These are phyloP conservation scores for Orbilia quercus DNA, from an alignment of 2,329 filamentous ascomycete species.

Conservation along the genomic window DNA sequence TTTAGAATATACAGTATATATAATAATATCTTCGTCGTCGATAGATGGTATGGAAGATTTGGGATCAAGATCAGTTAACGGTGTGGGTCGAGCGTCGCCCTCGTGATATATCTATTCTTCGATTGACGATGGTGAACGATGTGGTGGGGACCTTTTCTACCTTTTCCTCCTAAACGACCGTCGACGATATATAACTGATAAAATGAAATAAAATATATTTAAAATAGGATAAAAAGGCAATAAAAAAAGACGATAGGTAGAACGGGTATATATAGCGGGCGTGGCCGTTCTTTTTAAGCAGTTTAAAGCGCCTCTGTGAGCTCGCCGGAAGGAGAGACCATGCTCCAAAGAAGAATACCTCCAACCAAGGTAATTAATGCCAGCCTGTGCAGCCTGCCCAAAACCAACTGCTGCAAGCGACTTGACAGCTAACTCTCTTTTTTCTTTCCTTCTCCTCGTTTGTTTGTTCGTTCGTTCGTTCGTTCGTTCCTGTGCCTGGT, in stretches of 20 bases:
- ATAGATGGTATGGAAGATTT: too few relatives aligned
- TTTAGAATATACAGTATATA: too few relatives aligned
- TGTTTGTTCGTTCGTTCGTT: too few relatives aligned
- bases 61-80: constrained; percentile 2
- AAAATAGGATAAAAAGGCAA: background rate
- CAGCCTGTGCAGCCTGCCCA: constrained; percentile 16
- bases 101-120: constrained; percentile 39
- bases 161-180: too few relatives aligned
- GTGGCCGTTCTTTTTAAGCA: constrained; percentile 19
- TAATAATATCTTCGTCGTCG: too few relatives aligned
- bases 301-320: constrained; percentile 23
- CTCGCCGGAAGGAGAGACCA: constrained; percentile 10
- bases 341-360: background rate
- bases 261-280: constrained; percentile 15
- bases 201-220: too few relatives aligned
- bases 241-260: background rate
- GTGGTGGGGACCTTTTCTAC: constrained; percentile 16
- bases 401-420: constrained; percentile 15
- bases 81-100: constrained; percentile 17
- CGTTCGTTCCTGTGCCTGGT: constrained; percentile 32
- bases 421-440: constrained; percentile 16
- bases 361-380: background rate
- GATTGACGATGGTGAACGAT: constrained; percentile 1
- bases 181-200: background rate
- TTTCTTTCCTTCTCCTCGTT: constrained; percentile 2